phyloP scores from a whole-genome alignment of 352 stramenopile species.

The Pythium guiyangense region DNA sequence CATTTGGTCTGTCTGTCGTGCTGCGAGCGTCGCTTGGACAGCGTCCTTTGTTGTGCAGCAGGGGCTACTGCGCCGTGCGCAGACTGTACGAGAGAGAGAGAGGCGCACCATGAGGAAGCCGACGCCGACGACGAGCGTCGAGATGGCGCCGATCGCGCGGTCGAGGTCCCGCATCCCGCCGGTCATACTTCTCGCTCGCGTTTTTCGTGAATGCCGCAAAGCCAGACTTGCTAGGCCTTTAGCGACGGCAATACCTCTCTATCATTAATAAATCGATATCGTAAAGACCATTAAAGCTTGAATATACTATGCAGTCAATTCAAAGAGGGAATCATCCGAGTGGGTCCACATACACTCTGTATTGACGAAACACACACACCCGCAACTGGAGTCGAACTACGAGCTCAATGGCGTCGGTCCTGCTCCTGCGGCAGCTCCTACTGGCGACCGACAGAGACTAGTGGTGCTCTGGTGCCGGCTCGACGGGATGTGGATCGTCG shows the following conservation, averaged over 20 bases:
- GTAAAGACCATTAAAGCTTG: no score
- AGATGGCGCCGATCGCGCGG: conserved; percentile 68
- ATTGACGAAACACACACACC: no score
- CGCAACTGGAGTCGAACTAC: no score
- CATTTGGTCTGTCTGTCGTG: not conserved
- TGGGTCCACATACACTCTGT: no score
- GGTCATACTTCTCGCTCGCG: conserved; percentile 19
- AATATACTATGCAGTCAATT: no score
- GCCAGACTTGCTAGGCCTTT: no score
- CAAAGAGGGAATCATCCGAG: no score
- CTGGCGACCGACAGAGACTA: not conserved
- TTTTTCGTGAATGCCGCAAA: no score
- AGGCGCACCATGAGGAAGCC: conserved; percentile 57
- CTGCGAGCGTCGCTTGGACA: not conserved
- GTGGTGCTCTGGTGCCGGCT: conserved; percentile 6
- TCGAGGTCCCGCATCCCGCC: conserved; percentile 74
- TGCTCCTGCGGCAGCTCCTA: not conserved
- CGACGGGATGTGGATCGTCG: conserved; percentile 15
- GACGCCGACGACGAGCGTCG: conserved; percentile 70
- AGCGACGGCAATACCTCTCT: no score
- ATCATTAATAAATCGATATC: no score
- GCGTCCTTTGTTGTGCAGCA: not conserved
- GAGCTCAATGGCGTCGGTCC: not conserved
- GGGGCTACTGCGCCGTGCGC: no score
- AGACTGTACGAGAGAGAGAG: not conserved